These are phyloP conservation scores for Mycena olivaceomarginata DNA, from an alignment of 768 basidiomycete species.

Conservation along the genomic window DNA sequence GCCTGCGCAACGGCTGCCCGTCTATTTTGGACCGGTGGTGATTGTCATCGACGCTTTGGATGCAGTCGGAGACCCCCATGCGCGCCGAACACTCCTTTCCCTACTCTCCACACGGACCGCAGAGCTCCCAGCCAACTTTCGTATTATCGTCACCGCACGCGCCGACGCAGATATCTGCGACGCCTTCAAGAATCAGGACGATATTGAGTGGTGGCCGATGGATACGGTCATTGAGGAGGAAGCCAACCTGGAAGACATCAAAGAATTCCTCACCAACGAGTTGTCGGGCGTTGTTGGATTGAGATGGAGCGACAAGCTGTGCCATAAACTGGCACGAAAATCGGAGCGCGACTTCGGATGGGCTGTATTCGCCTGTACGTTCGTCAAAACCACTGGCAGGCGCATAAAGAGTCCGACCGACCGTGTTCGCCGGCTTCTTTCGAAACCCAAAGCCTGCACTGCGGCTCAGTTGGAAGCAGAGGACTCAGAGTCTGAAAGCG, in stretches of 20 bases:
- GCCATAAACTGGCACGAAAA: background rate
- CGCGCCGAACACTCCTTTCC: background rate
- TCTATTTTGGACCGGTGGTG: conserved; percentile 35
- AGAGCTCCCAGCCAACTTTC: conserved; percentile 16
- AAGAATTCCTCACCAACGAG: background rate
- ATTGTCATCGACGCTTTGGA: conserved; percentile 37
- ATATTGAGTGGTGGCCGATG: background rate
- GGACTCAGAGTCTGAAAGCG: background rate
- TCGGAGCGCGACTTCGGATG: background rate
- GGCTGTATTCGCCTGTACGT: background rate
- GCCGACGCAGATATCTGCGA: background rate
- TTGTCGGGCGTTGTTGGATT: background rate
- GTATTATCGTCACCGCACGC: background rate
- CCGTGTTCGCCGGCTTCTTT: background rate
- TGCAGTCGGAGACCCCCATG: background rate
- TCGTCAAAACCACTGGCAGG: background rate
- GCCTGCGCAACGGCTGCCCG: background rate
- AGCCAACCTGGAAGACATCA: background rate
- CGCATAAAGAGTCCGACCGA: background rate
- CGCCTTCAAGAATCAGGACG: background rate
- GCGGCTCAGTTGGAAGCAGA: background rate
- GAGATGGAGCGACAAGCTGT: background rate
- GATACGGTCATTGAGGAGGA: background rate
- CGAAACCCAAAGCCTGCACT: background rate
- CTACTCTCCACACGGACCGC: conserved; percentile 17